phyloP scores from a whole-genome alignment of 345 rosid genomes.

The Aethionema arabicum region DNA sequence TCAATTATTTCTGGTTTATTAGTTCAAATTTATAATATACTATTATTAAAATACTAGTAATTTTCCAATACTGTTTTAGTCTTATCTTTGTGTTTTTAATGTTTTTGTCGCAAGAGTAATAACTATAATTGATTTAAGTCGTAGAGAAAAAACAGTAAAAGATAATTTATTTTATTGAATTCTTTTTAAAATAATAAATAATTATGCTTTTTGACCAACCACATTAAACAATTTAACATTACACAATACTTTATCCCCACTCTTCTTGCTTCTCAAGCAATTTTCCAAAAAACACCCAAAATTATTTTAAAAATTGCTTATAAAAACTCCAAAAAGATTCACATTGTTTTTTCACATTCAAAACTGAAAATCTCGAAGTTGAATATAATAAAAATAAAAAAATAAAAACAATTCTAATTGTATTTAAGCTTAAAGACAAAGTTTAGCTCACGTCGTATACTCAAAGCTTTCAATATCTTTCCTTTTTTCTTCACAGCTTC shows the following conservation, averaged over 20 bases:
- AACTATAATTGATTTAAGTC: too few relatives aligned
- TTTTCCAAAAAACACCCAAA: constrained; percentile 13
- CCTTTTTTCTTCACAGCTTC: constrained; percentile 19
- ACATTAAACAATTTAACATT: not conserved
- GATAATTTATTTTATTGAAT: not conserved
- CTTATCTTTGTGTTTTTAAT: too few relatives aligned
- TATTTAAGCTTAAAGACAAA: not conserved
- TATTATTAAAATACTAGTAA: too few relatives aligned
- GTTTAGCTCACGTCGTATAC: constrained; percentile 34
- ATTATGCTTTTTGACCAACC: constrained; percentile 30
- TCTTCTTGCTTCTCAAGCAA: constrained; percentile 40
- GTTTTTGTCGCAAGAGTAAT: too few relatives aligned
- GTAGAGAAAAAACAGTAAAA: not conserved
- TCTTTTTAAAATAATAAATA: constrained; percentile 8
- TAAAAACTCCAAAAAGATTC: constrained; percentile 14
- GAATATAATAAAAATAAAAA: constrained; percentile 8
- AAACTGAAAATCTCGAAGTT: constrained; percentile 1
- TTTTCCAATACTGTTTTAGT: too few relatives aligned
- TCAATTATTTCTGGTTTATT: too few relatives aligned
- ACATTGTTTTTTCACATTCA: constrained; percentile 10
- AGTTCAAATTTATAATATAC: too few relatives aligned
- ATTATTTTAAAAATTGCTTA: constrained; percentile 4
- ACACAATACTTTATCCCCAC: constrained; percentile 29
- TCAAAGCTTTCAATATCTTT: constrained; percentile 12
- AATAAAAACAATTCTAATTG: constrained; percentile 19